Evolutionary conservation across 129 eudicot genomes (phyloP).

Genomic region (Lonicera japonica): DNA sequence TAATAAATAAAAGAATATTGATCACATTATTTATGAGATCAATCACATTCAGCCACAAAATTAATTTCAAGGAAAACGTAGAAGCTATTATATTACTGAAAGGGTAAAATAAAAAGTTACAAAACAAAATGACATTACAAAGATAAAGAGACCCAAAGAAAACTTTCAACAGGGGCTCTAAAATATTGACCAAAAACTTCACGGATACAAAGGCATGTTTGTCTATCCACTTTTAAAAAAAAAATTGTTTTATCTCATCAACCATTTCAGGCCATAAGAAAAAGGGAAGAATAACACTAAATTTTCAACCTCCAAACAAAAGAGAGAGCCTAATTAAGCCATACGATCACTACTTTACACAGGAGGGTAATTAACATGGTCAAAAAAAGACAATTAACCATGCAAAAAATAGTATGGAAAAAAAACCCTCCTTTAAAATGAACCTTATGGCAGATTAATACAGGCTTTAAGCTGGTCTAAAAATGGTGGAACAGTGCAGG

Average conservation of each 20-base stretch:
- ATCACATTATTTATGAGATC: not conserved
- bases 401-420: slow-evolving; percentile 30
- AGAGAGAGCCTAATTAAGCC: slow-evolving; percentile 31
- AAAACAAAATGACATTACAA: slow-evolving; percentile 21
- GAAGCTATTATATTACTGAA: slow-evolving; percentile 18
- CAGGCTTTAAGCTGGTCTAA: slow-evolving; percentile 25
- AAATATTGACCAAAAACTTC: slow-evolving; percentile 36
- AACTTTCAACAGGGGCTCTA: slow-evolving; percentile 21
- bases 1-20: too few relatives aligned
- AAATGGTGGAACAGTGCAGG: slow-evolving; percentile 36
- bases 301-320: not conserved
- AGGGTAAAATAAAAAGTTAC: slow-evolving; percentile 14
- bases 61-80: slow-evolving; percentile 3
- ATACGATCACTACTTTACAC: slow-evolving; percentile 39
- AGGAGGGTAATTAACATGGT: slow-evolving; percentile 49
- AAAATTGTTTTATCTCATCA: slow-evolving; percentile 15
- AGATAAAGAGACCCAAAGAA: slow-evolving; percentile 14
- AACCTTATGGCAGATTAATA: slow-evolving; percentile 42
- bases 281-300: slow-evolving; percentile 1
- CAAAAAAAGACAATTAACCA: slow-evolving; percentile 40
- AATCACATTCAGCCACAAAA: slow-evolving; percentile 3
- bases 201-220: slow-evolving; percentile 30
- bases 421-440: slow-evolving; percentile 66
- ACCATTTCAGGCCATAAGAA: slow-evolving; percentile 12
- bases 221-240: slow-evolving; percentile 24